These are phyloP conservation scores for Hysterangium stoloniferum DNA, from an alignment of 768 basidiomycete genomes.

Conservation along the genomic window DNA sequence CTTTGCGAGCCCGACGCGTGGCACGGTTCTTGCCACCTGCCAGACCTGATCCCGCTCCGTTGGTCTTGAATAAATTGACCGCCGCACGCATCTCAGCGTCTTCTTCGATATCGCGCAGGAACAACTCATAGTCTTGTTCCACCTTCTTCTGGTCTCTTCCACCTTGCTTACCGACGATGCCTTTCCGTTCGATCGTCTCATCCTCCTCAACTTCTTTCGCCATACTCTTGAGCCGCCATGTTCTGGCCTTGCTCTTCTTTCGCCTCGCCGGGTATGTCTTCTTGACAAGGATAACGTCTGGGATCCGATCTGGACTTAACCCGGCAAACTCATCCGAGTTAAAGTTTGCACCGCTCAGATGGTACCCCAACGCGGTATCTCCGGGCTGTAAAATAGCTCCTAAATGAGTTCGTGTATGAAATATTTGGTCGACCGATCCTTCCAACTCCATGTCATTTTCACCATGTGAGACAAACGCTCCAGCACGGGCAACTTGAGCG, in stretches of 20 bases:
- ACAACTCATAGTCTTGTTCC: conserved; percentile 94
- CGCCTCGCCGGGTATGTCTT: conserved; percentile 92
- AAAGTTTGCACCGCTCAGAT: conserved; percentile 83
- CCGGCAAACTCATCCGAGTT: conserved; percentile 82
- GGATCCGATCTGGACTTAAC: conserved; percentile 59
- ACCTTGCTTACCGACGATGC: conserved; percentile 85
- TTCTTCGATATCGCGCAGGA: conserved; percentile 90
- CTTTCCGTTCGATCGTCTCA: conserved; percentile 38
- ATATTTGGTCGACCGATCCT: conserved; percentile 64
- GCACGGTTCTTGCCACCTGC: conserved; percentile 24
- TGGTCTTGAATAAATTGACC: conserved; percentile 80
- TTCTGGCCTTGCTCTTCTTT: conserved; percentile 80
- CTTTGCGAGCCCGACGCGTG: conserved; percentile 36
- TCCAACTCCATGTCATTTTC: conserved; percentile 54
- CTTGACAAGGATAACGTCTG: conserved; percentile 89
- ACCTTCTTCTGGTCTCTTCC: conserved; percentile 89
- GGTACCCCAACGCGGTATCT: conserved; percentile 87
- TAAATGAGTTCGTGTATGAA: conserved; percentile 94
- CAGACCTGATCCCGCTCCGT: conserved; percentile 41
- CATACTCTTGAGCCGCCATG: conserved; percentile 87
- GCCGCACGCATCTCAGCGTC: conserved; percentile 83
- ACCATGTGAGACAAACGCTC: conserved; percentile 62
- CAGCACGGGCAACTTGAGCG: conserved; percentile 83
- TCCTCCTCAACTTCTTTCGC: conserved; percentile 84
- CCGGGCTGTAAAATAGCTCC: conserved; percentile 92